phyloP scores from a whole-genome alignment of 1,284 basidiomycete genomes.

The Schizopora paradoxa region DNA sequence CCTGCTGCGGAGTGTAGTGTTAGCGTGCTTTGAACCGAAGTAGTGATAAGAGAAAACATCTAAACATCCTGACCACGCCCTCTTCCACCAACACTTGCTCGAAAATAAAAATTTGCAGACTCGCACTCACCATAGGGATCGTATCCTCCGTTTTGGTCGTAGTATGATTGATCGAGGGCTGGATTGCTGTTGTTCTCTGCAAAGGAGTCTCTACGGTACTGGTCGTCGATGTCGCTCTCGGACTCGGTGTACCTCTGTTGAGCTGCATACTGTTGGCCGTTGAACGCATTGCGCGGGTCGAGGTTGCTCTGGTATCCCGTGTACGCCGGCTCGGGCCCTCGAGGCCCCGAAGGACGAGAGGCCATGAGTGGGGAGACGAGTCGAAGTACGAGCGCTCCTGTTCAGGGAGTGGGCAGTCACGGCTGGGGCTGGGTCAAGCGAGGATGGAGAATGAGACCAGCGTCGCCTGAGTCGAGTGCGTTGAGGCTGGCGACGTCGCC shows the following conservation, averaged over 20 bases:
- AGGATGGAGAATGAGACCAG: too few relatives aligned
- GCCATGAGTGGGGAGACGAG: slow-evolving; percentile 5
- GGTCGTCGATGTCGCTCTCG: slow-evolving; percentile 14
- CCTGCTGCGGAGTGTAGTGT: slow-evolving; percentile 6
- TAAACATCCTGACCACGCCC: background rate
- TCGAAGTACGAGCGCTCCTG: too few relatives aligned
- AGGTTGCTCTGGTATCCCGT: too few relatives aligned
- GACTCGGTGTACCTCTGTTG: slow-evolving; percentile 11
- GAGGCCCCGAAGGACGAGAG: slow-evolving; percentile 12
- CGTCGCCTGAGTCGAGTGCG: too few relatives aligned
- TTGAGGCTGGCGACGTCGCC: too few relatives aligned
- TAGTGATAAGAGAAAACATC: too few relatives aligned
- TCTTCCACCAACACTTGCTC: background rate
- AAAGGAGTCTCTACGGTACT: slow-evolving; percentile 10
- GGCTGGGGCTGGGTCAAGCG: too few relatives aligned
- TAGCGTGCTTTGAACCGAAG: background rate
- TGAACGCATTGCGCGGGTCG: slow-evolving; percentile 10
- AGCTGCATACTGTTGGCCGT: slow-evolving; percentile 2
- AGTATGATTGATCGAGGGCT: slow-evolving; percentile 7
- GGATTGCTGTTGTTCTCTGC: slow-evolving; percentile 1
- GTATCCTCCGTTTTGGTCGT: slow-evolving; percentile 10
- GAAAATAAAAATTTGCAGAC: background rate
- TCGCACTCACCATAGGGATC: slow-evolving; percentile 16
- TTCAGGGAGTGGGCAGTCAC: too few relatives aligned
- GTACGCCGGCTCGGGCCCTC: slow-evolving; percentile 13